These are phyloP conservation scores for Imleria badia DNA, from an alignment of 768 basidiomycete species.

Conservation along the genomic window DNA sequence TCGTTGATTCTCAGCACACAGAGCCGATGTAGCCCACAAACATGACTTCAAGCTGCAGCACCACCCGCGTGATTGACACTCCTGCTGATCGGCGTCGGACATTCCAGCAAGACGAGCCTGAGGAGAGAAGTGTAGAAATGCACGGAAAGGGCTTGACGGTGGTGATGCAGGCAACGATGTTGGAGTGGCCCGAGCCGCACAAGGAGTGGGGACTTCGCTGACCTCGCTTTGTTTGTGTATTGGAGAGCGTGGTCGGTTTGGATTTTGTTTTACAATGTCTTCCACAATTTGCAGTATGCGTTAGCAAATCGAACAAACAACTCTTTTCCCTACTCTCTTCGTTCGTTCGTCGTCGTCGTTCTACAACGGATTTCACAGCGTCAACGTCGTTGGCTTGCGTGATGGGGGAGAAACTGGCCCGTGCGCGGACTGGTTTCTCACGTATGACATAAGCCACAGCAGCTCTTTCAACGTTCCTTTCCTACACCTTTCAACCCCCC, in stretches of 20 bases:
- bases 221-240: slow-evolving; percentile 38
- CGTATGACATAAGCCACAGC: slow-evolving; percentile 56
- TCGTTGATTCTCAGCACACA: background rate
- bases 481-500: slow-evolving; percentile 30
- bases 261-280: slow-evolving; percentile 76
- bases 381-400: slow-evolving; percentile 23
- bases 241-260: slow-evolving; percentile 42
- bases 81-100: background rate
- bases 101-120: background rate
- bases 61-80: background rate
- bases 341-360: slow-evolving; percentile 31
- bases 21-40: background rate
- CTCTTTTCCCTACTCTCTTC: slow-evolving; percentile 33
- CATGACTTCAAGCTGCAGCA: background rate
- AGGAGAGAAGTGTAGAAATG: background rate
- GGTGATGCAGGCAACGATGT: background rate
- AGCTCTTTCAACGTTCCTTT: slow-evolving; percentile 37
- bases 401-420: slow-evolving; percentile 44
- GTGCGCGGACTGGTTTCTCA: slow-evolving; percentile 50
- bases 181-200: background rate
- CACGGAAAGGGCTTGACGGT: background rate
- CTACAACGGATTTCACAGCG: slow-evolving; percentile 19
- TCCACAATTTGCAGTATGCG: slow-evolving; percentile 72
- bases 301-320: slow-evolving; percentile 54
- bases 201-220: background rate